Evolutionary conservation across 805 yeast species (phyloP).

Genomic region (Soucietia sequanensis): DNA sequence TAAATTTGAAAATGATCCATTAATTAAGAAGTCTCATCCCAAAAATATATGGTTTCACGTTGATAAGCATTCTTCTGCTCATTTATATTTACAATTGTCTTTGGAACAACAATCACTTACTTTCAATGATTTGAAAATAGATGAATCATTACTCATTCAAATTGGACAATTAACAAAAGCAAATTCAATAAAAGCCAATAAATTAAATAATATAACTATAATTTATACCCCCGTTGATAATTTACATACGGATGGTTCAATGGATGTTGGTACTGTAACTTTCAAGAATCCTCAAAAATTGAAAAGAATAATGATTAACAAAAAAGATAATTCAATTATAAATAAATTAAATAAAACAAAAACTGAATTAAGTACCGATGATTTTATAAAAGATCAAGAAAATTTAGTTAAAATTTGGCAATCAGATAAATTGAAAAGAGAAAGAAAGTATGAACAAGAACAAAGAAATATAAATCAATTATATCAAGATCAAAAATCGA

Average conservation of each 20-base stretch:
- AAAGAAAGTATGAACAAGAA: slow-evolving; percentile 24
- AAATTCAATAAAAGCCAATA: slow-evolving; percentile 74
- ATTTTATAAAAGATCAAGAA: slow-evolving; percentile 33
- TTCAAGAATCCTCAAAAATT: slow-evolving; percentile 60
- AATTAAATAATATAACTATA: slow-evolving; percentile 61
- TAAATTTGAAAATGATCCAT: slow-evolving; percentile 59
- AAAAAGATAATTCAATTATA: slow-evolving; percentile 56
- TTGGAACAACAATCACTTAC: slow-evolving; percentile 46
- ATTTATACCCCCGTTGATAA: slow-evolving; percentile 76
- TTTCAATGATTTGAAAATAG: slow-evolving; percentile 31
- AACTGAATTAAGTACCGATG: slow-evolving; percentile 50
- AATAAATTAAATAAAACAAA: slow-evolving; percentile 67
- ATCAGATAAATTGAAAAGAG: slow-evolving; percentile 39
- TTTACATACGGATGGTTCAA: slow-evolving; percentile 60
- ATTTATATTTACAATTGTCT: slow-evolving; percentile 61
- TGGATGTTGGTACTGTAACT: slow-evolving; percentile 79
- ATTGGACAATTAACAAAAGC: slow-evolving; percentile 72
- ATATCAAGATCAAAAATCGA: slow-evolving; percentile 38
- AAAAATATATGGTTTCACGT: slow-evolving; percentile 81
- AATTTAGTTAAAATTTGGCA: slow-evolving; percentile 30
- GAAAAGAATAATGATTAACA: slow-evolving; percentile 50
- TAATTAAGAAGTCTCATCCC: slow-evolving; percentile 60
- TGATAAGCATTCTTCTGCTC: slow-evolving; percentile 74
- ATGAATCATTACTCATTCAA: slow-evolving; percentile 48
- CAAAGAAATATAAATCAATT: slow-evolving; percentile 34